Evolutionary conservation across 164 flowering plant species (phyloP).

Genomic region (Magnolia changhungtana): DNA sequence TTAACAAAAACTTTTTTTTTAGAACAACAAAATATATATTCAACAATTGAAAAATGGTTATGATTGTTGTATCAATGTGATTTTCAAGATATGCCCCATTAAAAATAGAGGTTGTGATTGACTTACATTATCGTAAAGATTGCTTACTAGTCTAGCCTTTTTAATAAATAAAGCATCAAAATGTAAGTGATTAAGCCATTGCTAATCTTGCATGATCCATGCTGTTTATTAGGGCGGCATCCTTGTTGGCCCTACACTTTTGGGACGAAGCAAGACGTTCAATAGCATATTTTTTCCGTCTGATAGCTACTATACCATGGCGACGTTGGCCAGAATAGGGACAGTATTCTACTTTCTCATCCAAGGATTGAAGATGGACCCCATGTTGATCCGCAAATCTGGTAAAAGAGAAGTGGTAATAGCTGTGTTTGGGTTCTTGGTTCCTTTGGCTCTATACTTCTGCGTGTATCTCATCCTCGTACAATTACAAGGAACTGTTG

Average conservation of each 20-base stretch:
- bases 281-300: background rate
- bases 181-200: too few relatives aligned
- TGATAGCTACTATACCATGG: background rate
- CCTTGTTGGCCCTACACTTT: slow-evolving; percentile 10
- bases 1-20: too few relatives aligned
- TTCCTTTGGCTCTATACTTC: slow-evolving; percentile 5
- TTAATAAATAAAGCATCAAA: too few relatives aligned
- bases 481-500: background rate
- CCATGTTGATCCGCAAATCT: slow-evolving; percentile 1
- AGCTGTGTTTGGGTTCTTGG: slow-evolving; percentile 6
- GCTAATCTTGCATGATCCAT: too few relatives aligned
- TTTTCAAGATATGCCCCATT: too few relatives aligned
- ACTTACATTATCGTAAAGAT: too few relatives aligned
- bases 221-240: slow-evolving; percentile 5
- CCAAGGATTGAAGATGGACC: slow-evolving; percentile 21
- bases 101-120: too few relatives aligned
- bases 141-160: too few relatives aligned
- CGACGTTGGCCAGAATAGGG: background rate
- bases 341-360: slow-evolving; percentile 16
- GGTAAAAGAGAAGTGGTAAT: slow-evolving; percentile 1
- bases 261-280: slow-evolving; percentile 5
- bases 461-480: background rate
- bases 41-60: too few relatives aligned
- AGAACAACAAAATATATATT: too few relatives aligned
- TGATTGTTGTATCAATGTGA: too few relatives aligned